phyloP scores from a whole-genome alignment of 257 asterid genomes.

The Craterostigma plantagineum region DNA sequence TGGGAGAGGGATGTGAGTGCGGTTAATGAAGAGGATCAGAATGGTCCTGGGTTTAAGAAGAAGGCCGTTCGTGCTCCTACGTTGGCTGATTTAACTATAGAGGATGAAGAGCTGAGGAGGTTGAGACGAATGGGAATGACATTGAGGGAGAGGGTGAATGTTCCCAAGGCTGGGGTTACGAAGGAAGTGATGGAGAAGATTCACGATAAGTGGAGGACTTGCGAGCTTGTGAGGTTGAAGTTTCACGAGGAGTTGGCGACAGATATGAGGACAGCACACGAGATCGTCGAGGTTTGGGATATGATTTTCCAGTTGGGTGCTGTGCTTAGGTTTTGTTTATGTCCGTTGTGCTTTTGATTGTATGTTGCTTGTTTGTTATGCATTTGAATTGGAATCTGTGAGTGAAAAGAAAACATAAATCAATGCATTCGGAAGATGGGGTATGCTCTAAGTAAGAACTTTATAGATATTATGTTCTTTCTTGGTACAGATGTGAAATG shows the following conservation, averaged over 20 bases:
- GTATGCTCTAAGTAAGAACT: no score
- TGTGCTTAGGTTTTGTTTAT: conserved; percentile 4
- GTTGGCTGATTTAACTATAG: conserved; percentile 76
- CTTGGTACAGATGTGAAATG: no score
- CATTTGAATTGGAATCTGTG: no score
- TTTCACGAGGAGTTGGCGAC: conserved; percentile 87
- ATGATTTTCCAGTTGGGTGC: no score
- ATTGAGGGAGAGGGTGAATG: conserved; percentile 71
- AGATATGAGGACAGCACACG: conserved; percentile 93
- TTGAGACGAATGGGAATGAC: conserved; percentile 78
- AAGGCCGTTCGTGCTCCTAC: conserved; percentile 55
- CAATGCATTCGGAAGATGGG: no score
- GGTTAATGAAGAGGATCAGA: conserved; percentile 17
- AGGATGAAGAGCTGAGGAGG: conserved; percentile 84
- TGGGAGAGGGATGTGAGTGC: conserved; percentile 60
- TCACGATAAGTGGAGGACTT: conserved; percentile 79
- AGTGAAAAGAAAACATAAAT: no score
- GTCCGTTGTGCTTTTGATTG: no score
- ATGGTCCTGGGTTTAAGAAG: conserved; percentile 22
- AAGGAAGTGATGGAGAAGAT: conserved; percentile 80
- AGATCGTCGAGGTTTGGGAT: conserved; percentile 96
- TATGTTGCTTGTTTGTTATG: no score
- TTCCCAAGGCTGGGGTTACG: conserved; percentile 89
- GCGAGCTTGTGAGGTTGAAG: conserved; percentile 81
- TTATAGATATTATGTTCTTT: no score